Percentiles rank a stretch among this genome's conserved stretches.
Evolutionary conservation across 2,329 filamentous ascomycete genomes (phyloP).

Genomic region (Tolypocladium inflatum): DNA sequence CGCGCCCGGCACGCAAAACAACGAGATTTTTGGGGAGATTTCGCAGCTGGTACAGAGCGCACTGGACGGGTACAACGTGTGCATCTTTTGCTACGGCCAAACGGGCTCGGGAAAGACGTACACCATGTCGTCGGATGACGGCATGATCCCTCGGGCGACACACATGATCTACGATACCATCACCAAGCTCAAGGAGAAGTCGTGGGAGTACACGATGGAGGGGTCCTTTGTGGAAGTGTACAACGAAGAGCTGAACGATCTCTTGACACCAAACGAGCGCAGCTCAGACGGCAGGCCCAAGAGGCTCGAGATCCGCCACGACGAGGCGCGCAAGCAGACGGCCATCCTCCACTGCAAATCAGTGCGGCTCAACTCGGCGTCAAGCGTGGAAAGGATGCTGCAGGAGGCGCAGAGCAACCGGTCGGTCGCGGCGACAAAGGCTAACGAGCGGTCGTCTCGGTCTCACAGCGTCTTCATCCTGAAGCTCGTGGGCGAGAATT

Average conservation of each 20-base stretch:
- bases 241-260: constrained; percentile 91
- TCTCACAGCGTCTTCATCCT: constrained; percentile 96
- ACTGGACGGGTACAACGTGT: constrained; percentile 95
- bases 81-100: constrained; percentile 97
- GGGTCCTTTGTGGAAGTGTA: constrained; percentile 96
- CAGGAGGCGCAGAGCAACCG: constrained; percentile 75
- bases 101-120: constrained; percentile 95
- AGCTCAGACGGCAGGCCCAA: constrained; percentile 59
- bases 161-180: constrained; percentile 90
- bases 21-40: constrained; percentile 89
- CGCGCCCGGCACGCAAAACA: constrained; percentile 64
- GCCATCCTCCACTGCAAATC: constrained; percentile 71
- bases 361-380: constrained; percentile 67
- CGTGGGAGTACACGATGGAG: constrained; percentile 90
- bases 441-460: constrained; percentile 88
- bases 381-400: constrained; percentile 72
- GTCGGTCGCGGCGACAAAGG: constrained; percentile 91
- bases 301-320: constrained; percentile 84
- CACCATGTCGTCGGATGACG: constrained; percentile 85
- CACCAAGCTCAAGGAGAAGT: constrained; percentile 74
- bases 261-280: constrained; percentile 51
- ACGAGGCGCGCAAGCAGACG: constrained; percentile 72
- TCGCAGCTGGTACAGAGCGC: constrained; percentile 94
- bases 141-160: constrained; percentile 91
- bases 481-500: constrained; percentile 63